Base-by-base conservation (phyloP, 1,284 basidiomycete species). In the Puccinia brachypodii region DNA sequence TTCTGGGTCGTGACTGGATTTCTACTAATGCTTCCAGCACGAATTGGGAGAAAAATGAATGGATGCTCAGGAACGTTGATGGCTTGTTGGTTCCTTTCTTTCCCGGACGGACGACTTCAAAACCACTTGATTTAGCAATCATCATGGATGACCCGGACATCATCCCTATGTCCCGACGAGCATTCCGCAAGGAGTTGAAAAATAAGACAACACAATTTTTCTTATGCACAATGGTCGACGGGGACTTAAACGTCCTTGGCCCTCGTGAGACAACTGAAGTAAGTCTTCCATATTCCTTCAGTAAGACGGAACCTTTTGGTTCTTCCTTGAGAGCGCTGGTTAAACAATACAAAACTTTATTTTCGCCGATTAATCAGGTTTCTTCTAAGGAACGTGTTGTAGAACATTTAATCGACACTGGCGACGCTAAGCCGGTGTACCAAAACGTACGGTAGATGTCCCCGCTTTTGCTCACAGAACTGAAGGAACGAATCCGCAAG, bases 381-480 rank as follows among this genome's bases (percentile, higher is more conserved):
- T 19, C 62, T 16, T 33, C 31, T 22, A 6, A 66, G 19, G 62
- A 66, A 28, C 3, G 19, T 22, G 28, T 28, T 6, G 62, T 66
- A 33, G 31, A 66, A 19, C 62, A 66, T 66, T 36, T 66, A 3
- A 66, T 66, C 4, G 62, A 66, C n/a, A 66, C 62, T 66, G 62
- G 62, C 19, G 62, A 66, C 3, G 4, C 62, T 22, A n/a, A n/a
- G 19, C 62, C 31, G 28, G 62, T 66, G 4, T 14, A 28, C 6
- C 62, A 66, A n/a, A 3, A 28, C 3, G 62, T 66, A 2, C 3
- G 62, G 3, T 3, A 28, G 3, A n/a, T 66, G 31, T 66, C 31
- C 6, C 62, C 62, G 19, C 40, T 66, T 33, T 28, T 66, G 3
- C 6, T 66, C 3, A 19, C 22, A 3, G 62, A 66, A 33, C 62